Conservation (phyloP, 768 basidiomycete species). For the Mycena chlorophos region DNA sequence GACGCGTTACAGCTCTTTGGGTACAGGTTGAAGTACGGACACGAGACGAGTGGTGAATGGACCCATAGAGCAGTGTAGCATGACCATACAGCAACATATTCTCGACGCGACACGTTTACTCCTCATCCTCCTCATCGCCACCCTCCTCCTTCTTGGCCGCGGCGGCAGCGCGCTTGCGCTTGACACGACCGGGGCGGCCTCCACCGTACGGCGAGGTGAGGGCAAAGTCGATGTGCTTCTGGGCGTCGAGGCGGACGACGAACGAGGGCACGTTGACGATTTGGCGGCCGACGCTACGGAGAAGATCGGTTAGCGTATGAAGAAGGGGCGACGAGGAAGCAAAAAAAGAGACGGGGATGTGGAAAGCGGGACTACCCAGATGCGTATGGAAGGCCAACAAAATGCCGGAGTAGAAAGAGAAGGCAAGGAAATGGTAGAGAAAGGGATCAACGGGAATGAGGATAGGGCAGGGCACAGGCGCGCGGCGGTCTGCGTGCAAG, state of each 20-base stretch:
- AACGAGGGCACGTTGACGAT: conserved; percentile 99
- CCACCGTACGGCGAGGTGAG: conserved; percentile 96
- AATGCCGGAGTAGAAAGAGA: too few relatives aligned
- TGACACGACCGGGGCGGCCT: conserved; percentile 91
- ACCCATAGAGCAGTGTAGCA: too few relatives aligned
- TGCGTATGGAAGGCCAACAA: too few relatives aligned
- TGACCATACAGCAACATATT: too few relatives aligned
- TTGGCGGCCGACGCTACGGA: conserved; percentile 90
- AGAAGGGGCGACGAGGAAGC: neutral
- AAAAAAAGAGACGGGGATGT: neutral
- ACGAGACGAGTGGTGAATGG: too few relatives aligned
- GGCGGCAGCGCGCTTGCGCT: conserved; percentile 95
- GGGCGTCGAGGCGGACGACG: conserved; percentile 97
- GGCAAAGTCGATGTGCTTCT: conserved; percentile 99
- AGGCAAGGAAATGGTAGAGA: too few relatives aligned
- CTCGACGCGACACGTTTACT: too few relatives aligned
- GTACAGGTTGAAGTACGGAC: too few relatives aligned
- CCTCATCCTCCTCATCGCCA: conserved; percentile 89
- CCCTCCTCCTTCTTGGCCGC: conserved; percentile 90
- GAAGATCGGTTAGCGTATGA: neutral
- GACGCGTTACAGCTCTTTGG: too few relatives aligned
- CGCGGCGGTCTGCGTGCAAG: too few relatives aligned
- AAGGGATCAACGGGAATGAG: neutral
- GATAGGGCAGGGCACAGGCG: conserved; percentile 6
- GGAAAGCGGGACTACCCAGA: too few relatives aligned